Conservation (phyloP, 257 asterid genomes). For the Linderniella brevidens region DNA sequence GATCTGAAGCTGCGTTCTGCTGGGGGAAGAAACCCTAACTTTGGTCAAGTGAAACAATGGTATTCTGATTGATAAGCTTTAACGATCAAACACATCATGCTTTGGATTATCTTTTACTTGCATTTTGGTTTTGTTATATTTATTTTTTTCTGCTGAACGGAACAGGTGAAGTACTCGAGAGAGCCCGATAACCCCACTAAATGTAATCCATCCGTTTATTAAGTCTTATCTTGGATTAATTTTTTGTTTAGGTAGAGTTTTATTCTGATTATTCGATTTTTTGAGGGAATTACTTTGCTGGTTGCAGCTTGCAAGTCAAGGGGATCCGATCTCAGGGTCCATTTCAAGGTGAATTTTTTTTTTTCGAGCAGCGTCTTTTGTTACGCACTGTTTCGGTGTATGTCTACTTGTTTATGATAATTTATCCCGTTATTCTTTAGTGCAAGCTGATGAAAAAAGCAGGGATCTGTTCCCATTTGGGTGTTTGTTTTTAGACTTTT, state of each 20-base stretch:
- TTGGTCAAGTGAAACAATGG: no score
- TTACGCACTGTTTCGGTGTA: not conserved
- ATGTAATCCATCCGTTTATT: slow-evolving; percentile 6
- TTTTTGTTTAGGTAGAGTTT: not conserved
- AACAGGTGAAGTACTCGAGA: slow-evolving; percentile 32
- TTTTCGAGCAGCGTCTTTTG: no score
- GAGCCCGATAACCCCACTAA: slow-evolving; percentile 35
- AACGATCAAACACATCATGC: no score
- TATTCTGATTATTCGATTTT: not conserved
- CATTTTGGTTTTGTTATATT: no score
- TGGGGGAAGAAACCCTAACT: no score
- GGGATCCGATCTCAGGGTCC: slow-evolving; percentile 46
- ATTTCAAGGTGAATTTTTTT: slow-evolving; percentile 26
- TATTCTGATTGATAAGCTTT: no score
- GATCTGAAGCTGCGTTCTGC: no score
- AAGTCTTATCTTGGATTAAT: no score
- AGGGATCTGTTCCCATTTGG: slow-evolving; percentile 35
- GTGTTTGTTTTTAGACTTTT: not conserved
- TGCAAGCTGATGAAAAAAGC: slow-evolving; percentile 37
- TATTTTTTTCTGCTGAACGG: no score
- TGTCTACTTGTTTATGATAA: not conserved
- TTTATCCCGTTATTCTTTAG: no score
- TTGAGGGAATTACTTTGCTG: not conserved
- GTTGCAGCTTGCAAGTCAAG: slow-evolving; percentile 47
- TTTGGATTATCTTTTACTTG: no score